These are phyloP conservation scores for Geoglossum glabrum DNA, from an alignment of 495 filamentous ascomycete species.

Conservation along the genomic window DNA sequence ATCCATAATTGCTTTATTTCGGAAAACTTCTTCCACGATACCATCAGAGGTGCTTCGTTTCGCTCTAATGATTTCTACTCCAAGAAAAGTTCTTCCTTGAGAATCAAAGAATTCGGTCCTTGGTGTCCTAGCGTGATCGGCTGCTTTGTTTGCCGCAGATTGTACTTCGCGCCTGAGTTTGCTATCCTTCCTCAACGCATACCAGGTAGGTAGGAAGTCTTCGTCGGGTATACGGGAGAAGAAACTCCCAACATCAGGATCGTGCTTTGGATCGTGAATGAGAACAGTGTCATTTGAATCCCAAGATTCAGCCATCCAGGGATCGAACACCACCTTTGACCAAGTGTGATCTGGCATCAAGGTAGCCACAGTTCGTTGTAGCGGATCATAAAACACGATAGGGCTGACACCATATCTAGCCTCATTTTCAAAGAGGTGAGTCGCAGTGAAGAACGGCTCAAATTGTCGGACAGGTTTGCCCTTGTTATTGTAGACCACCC, in stretches of 20 bases:
- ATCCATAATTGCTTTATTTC: neutral
- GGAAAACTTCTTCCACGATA: neutral
- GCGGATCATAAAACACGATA: conserved; percentile 11
- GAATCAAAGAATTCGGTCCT: conserved; percentile 8
- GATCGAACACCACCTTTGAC: conserved; percentile 9
- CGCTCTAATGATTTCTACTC: neutral
- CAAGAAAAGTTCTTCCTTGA: conserved; percentile 7
- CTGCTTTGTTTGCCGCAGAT: conserved; percentile 9
- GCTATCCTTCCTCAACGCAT: neutral
- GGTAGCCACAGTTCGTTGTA: conserved; percentile 7
- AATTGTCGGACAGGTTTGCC: conserved; percentile 8
- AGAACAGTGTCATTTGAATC: conserved; percentile 13
- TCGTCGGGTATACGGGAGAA: conserved; percentile 3
- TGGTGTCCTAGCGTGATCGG: conserved; percentile 13
- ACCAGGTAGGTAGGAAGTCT: neutral
- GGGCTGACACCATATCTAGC: neutral
- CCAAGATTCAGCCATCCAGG: conserved; percentile 8
- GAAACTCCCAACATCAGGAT: conserved; percentile 10
- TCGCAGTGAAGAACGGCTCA: conserved; percentile 12
- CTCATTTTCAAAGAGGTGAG: conserved; percentile 2
- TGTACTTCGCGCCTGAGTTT: neutral
- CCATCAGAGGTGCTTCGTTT: neutral
- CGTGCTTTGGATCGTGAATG: conserved; percentile 8
- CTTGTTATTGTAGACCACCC: conserved; percentile 15
- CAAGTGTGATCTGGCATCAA: conserved; percentile 11